These are phyloP conservation scores for Suillus subaureus DNA, from an alignment of 768 basidiomycete genomes.

Conservation along the genomic window DNA sequence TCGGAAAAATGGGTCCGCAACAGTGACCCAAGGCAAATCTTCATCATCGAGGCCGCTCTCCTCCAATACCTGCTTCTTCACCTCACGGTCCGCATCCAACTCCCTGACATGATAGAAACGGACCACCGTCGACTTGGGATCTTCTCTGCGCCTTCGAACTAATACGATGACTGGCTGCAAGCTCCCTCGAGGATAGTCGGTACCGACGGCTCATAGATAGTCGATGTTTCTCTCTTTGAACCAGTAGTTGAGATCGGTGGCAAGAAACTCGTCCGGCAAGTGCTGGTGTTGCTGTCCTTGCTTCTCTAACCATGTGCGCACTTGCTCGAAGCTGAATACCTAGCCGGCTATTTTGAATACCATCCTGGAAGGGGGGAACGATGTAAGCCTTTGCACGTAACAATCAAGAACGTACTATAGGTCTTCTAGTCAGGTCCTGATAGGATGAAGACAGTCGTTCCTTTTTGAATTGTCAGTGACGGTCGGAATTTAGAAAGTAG, in stretches of 20 bases:
- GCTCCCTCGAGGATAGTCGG: neutral
- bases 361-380: neutral
- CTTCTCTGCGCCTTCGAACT: neutral
- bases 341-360: neutral
- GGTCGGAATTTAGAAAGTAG: neutral
- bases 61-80: neutral
- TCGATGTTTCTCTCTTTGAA: neutral
- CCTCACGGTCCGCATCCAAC: neutral
- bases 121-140: neutral
- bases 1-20: neutral
- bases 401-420: neutral
- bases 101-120: neutral
- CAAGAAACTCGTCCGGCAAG: too few relatives aligned
- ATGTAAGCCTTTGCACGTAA: neutral
- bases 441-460: neutral
- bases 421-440: neutral
- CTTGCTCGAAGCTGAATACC: neutral
- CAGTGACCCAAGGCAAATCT: slow-evolving; percentile 1
- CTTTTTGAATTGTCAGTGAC: neutral
- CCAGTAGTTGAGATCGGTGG: neutral
- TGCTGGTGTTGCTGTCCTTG: neutral
- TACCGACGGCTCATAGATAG: neutral
- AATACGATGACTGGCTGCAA: neutral
- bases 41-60: slow-evolving; percentile 3
- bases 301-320: neutral